Percentiles rank a stretch among this genome's conserved stretches.
phyloP scores from a whole-genome alignment of 2,329 filamentous ascomycete species.

The Aspergillus floridensis region DNA sequence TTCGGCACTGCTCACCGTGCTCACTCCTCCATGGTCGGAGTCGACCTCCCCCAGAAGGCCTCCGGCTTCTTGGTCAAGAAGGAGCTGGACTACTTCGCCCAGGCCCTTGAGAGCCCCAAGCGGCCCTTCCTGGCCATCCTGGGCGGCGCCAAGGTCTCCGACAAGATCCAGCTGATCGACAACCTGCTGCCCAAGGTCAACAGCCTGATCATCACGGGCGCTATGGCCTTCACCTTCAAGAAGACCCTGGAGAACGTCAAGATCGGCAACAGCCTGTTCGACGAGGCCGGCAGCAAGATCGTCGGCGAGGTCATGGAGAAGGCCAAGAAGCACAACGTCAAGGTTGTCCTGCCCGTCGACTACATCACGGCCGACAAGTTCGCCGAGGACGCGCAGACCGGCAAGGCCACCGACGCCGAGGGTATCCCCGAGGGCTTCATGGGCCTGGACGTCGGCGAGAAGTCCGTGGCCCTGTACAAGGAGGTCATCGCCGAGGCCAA shows the following conservation, averaged over 20 bases:
- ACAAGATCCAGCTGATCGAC: constrained; percentile 99
- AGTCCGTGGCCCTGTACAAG: constrained; percentile 87
- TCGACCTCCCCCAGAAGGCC: constrained; percentile 93
- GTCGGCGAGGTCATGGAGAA: constrained; percentile 85
- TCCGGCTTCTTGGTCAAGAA: constrained; percentile 99
- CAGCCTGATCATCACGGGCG: constrained; percentile 93
- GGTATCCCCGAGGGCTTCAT: constrained; percentile 98
- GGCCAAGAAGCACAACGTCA: constrained; percentile 93
- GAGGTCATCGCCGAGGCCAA: constrained; percentile 80
- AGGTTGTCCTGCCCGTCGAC: constrained; percentile 90
- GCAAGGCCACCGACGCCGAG: constrained; percentile 76
- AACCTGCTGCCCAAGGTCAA: constrained; percentile 98
- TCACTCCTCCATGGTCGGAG: constrained; percentile 98
- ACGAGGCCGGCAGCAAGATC: constrained; percentile 90
- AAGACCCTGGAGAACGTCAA: constrained; percentile 90
- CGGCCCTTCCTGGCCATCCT: constrained; percentile 98
- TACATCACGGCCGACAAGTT: constrained; percentile 98
- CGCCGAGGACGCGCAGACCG: constrained; percentile 74
- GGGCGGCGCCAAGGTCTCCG: constrained; percentile 95
- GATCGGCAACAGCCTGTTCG: constrained; percentile 89
- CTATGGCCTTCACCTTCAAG: constrained; percentile 99
- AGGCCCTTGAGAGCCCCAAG: constrained; percentile 89
- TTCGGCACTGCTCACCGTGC: constrained; percentile 98
- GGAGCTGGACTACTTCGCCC: constrained; percentile 98
- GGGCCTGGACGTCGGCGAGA: constrained; percentile 90